Percentiles rank a stretch among this genome's conserved stretches.
Conservation (phyloP, 371 early-diverging fungal genomes). For the Quaeritorhiza haematococci region DNA sequence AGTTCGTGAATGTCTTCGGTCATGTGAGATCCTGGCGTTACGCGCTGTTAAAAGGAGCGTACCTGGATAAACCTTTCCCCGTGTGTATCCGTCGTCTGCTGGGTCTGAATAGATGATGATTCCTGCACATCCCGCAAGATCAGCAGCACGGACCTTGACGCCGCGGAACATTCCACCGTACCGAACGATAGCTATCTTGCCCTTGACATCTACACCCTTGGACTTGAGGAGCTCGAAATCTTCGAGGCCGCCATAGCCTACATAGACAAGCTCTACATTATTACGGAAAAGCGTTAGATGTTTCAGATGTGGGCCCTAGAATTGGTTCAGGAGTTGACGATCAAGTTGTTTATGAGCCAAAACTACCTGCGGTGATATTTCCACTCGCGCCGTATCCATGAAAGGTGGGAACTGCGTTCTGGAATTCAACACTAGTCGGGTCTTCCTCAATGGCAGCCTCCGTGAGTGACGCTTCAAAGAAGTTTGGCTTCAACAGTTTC, state of each 20-base stretch:
- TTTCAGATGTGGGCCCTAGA: no score
- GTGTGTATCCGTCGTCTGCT: constrained; percentile 44
- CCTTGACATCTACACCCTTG: constrained; percentile 43
- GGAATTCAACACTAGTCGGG: constrained; percentile 37
- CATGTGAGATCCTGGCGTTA: no score
- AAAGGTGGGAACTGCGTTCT: constrained; percentile 52
- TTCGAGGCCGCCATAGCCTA: constrained; percentile 56
- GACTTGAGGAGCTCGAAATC: constrained; percentile 50
- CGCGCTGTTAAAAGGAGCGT: no score
- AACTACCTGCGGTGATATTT: constrained; percentile 42
- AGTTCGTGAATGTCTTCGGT: not conserved
- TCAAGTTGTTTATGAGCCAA: no score
- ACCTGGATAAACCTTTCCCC: constrained; percentile 53
- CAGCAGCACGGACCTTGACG: constrained; percentile 59
- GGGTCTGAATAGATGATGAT: constrained; percentile 61
- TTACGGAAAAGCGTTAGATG: no score
- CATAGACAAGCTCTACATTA: constrained; percentile 60
- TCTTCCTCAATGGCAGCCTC: constrained; percentile 59
- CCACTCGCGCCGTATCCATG: constrained; percentile 64
- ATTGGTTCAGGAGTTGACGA: no score
- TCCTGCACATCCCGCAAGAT: constrained; percentile 51
- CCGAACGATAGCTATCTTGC: constrained; percentile 55
- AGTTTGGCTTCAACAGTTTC: constrained; percentile 42
- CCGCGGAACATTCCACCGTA: constrained; percentile 57
- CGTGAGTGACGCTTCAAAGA: constrained; percentile 46